These are phyloP conservation scores for Gaeumannomyces tritici DNA, from an alignment of 2,329 filamentous ascomycete genomes.

Conservation along the genomic window DNA sequence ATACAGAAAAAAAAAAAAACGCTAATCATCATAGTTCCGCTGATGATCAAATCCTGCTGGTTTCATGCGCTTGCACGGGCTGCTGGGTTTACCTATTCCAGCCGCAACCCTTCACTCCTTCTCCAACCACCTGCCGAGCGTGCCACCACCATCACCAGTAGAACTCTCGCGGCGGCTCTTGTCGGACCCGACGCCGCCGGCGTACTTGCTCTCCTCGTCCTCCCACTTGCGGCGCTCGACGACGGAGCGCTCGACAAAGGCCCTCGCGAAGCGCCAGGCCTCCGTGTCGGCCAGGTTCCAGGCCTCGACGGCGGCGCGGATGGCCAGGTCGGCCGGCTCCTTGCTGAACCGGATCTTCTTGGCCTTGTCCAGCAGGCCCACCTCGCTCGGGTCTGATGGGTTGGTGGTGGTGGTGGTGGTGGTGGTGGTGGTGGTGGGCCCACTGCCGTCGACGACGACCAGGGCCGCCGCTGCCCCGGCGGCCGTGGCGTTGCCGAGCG, in stretches of 20 bases:
- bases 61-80: background rate
- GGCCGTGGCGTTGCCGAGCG: slow-evolving; percentile 36
- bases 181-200: slow-evolving; percentile 48
- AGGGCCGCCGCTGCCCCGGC: slow-evolving; percentile 37
- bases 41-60: background rate
- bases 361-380: slow-evolving; percentile 35
- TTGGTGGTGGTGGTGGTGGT: too few relatives aligned
- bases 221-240: slow-evolving; percentile 62
- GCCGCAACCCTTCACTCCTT: background rate
- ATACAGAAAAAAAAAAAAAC: background rate
- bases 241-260: slow-evolving; percentile 52
- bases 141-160: slow-evolving; percentile 16
- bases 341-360: slow-evolving; percentile 34
- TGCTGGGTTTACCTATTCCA: background rate
- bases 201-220: slow-evolving; percentile 56
- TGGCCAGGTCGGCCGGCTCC: slow-evolving; percentile 29
- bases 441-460: too few relatives aligned
- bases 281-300: slow-evolving; percentile 68
- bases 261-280: slow-evolving; percentile 65
- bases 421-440: too few relatives aligned
- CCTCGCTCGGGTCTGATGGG: slow-evolving; percentile 27
- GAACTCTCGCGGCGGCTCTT: slow-evolving; percentile 27
- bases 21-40: background rate
- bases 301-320: slow-evolving; percentile 49
- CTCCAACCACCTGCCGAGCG: background rate